These are phyloP conservation scores for Chloranthus sessilifolius DNA, from an alignment of 164 flowering plant genomes.

Conservation along the genomic window DNA sequence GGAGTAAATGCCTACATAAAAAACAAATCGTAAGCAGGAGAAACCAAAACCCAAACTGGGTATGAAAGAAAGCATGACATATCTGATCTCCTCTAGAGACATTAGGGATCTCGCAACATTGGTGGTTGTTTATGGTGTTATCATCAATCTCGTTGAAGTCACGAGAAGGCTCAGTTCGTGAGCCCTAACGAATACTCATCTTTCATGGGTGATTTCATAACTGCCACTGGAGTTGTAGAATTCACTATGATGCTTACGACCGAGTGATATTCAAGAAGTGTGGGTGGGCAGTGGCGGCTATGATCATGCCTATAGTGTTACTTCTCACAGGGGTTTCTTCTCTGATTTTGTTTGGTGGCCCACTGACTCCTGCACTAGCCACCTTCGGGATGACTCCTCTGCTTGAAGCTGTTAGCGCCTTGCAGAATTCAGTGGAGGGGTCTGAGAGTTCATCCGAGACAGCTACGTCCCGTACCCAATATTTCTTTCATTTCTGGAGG, in stretches of 20 bases:
- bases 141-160: no score
- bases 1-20: no score
- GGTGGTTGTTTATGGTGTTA: no score
- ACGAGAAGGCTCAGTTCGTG: no score
- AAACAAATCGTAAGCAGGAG: no score
- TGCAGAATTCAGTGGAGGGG: constrained; percentile 63
- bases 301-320: constrained; percentile 80
- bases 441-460: no score
- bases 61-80: no score
- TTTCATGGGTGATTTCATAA: constrained; percentile 96
- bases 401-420: constrained; percentile 91
- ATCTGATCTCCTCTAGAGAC: no score
- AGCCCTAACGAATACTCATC: constrained; percentile 92
- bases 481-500: neutral
- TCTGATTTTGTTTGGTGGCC: constrained; percentile 66
- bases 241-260: constrained; percentile 85
- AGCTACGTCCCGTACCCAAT: no score
- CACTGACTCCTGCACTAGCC: constrained; percentile 57
- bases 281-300: constrained; percentile 96
- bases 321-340: constrained; percentile 86
- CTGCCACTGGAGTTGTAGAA: constrained; percentile 83
- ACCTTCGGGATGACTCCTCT: constrained; percentile 81
- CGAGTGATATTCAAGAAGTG: constrained; percentile 71
- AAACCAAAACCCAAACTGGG: no score
- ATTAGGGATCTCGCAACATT: no score